Base-by-base conservation (phyloP, 1,284 basidiomycete species). In the Ustilago nuda region DNA sequence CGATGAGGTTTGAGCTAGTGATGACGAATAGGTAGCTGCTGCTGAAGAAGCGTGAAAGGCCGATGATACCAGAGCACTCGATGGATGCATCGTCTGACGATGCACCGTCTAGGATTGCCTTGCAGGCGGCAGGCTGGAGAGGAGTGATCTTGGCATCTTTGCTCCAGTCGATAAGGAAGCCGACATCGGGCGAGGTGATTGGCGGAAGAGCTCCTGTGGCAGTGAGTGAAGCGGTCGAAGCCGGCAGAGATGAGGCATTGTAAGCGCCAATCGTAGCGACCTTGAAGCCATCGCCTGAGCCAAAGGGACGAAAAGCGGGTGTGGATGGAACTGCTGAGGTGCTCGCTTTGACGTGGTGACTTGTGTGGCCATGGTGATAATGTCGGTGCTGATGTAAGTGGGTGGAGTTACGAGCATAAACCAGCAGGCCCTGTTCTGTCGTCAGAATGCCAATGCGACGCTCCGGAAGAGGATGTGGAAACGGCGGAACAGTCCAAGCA, bases 1-100 rank as follows among this genome's bases (percentile, higher is more conserved):
- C 82, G 9, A 71, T 61, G 8, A 75, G 66, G 35, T 74, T 74
- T n/a, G 77, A 69, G 36, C 45, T 57, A 56, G 79, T 82, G 66
- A 83, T 77, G 61, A 83, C 76, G 19, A 82, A 76, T 6, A 83
- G 69, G 50, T 83, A 82, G 56, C 79, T 63, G 66, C 81, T 73
- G 39, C 72, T 82, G 67, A 81, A 82, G 43, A 82, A 58, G 30
- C 70, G 56, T 2, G 70, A 57, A 5, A 82, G 55, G 2, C 81
- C 81, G 17, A 82, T 56, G 30, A 82, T 60, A 19, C 81, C 81
- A 27, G 48, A 76, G 56, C 72, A 72, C 41, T 68, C 67, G 15
- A 78, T 43, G 9, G 48, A 11, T 27, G 72, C 53, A 7, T 55
- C 30, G 9, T 72, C 69, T 15, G 45, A 3, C 17, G 68, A 9